These are phyloP conservation scores for Malus orientalis DNA, from an alignment of 306 rosid genomes.

Conservation along the genomic window DNA sequence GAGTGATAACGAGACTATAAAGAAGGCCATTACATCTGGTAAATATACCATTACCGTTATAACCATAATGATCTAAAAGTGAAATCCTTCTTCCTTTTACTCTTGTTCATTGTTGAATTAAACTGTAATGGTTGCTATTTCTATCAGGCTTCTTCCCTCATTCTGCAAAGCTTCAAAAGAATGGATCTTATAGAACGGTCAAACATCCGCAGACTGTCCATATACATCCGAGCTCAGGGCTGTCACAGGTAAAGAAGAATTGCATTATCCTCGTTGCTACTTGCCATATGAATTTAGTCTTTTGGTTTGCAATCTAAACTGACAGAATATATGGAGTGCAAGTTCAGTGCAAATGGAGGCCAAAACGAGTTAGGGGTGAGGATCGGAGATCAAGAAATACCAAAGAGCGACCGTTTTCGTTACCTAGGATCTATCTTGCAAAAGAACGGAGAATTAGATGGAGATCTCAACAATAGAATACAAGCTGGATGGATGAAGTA, in stretches of 20 bases:
- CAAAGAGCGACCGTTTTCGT: too few relatives aligned
- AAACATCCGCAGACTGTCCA: conserved; percentile 85
- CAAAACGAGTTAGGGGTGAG: too few relatives aligned
- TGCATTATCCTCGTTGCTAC: neutral
- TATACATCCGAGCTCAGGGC: conserved; percentile 93
- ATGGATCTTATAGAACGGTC: conserved; percentile 70
- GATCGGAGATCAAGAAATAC: too few relatives aligned
- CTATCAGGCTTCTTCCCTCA: conserved; percentile 81
- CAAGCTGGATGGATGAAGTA: too few relatives aligned
- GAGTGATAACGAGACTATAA: conserved; percentile 66
- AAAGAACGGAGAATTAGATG: too few relatives aligned
- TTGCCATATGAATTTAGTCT: neutral
- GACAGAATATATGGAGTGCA: too few relatives aligned
- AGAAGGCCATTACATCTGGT: conserved; percentile 90
- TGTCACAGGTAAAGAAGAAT: conserved; percentile 51
- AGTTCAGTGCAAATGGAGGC: too few relatives aligned
- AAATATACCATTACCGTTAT: neutral
- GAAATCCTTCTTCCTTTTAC: neutral
- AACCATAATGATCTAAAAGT: neutral
- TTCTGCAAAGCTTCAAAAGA: conserved; percentile 69
- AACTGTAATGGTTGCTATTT: neutral
- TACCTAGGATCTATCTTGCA: too few relatives aligned
- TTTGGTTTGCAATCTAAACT: neutral
- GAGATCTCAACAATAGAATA: too few relatives aligned
- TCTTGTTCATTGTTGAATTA: conserved; percentile 8